phyloP scores from a whole-genome alignment of 2,329 filamentous ascomycete species.

The Neofusicoccum umdonicola region DNA sequence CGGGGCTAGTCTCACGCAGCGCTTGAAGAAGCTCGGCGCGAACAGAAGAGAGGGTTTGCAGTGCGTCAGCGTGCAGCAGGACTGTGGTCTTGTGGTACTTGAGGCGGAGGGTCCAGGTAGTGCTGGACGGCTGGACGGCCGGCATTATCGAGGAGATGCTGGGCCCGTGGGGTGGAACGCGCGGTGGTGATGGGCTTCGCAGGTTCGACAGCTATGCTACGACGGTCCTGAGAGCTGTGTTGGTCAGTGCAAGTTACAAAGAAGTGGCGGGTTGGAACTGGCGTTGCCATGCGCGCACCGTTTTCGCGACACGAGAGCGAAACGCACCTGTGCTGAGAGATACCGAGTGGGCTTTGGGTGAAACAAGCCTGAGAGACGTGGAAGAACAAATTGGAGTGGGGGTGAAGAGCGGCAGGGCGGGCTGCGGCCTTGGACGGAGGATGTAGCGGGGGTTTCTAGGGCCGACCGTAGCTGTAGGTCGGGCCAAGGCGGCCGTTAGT shows the following conservation, averaged over 20 bases:
- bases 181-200: neutral
- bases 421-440: neutral
- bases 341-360: too few species aligned
- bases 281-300: too few species aligned
- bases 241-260: neutral
- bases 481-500: neutral
- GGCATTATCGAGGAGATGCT: conserved; percentile 3
- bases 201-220: too few species aligned
- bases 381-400: neutral
- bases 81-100: conserved; percentile 48
- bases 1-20: conserved; percentile 38
- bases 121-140: conserved; percentile 25
- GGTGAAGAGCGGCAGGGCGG: neutral
- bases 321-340: neutral
- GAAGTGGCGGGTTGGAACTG: neutral
- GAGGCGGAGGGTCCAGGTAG: conserved; percentile 45
- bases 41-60: conserved; percentile 39
- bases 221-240: neutral
- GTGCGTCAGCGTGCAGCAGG: conserved; percentile 46
- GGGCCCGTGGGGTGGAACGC: too few species aligned
- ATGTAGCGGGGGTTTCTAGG: conserved; percentile 12
- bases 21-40: conserved; percentile 43
- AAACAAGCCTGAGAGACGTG: too few species aligned
- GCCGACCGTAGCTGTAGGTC: conserved; percentile 2
- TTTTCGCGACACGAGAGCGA: too few species aligned